Evolutionary conservation across 225 moss, liverwort and hornwort species (phyloP), one percentile per base, ranked within the genome.

Genomic region (Bryoerythrophyllum caledonicum): DNA sequence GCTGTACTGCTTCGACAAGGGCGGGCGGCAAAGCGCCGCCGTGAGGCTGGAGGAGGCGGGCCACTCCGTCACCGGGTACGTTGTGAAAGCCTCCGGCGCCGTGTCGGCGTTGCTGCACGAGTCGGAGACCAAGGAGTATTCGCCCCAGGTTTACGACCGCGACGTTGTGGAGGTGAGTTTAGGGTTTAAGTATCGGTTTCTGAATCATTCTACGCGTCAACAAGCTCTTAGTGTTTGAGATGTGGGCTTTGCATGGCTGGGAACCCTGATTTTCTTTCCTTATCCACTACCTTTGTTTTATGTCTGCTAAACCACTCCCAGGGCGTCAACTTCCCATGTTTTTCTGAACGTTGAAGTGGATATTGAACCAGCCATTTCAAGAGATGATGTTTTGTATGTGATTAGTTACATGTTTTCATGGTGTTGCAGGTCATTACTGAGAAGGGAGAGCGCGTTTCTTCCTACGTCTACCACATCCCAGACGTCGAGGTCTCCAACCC

Each of bases 31-130:
- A 74, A 83, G 88, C 74, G 91, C 96, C 23, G 96, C 96, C 0
- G 90, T 96, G 68, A 79, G 91, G 62, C 73, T 96, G 85, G 93
- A 92, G 12, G 93, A 92, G 76, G 71, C 86, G 24, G 96, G 96
- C 6, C 78, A 89, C 54, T 90, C 96, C 4, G 93, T 93, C 15
- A 66, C 78, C 6, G 96, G 96, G 26, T 96, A 91, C 55, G 89
- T 91, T 3, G 76, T 96, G 85, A 90, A 79, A 72, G 86, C 92
- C 37, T 67, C 77, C 6, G 63, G 72, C 28, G 80, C 86, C 63
- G 83, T 94, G 60, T 53, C 86, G 24, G 83, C 88, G 35, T 63
- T 96, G 70, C 86, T 96, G 71, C 88, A 80, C 25, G 96, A 93
- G 79, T 92, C 88, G 9, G 91, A 92, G 63, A 82, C 80, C 53